Conservation (phyloP, 2,329 filamentous ascomycete genomes). For the Sporothrix phasma region DNA sequence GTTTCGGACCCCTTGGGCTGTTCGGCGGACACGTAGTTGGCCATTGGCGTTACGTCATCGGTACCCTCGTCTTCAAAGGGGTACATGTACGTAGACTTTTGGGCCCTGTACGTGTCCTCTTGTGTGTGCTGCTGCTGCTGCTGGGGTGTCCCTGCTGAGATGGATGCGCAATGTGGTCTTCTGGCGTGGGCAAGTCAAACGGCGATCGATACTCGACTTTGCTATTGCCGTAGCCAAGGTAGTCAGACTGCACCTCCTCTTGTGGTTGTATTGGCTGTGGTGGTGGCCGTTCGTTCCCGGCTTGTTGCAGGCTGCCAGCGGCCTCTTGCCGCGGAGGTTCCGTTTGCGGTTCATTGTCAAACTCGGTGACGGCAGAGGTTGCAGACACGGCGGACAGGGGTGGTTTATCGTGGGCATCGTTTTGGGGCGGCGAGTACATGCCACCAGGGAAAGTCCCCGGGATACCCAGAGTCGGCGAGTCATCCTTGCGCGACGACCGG, state of each 20-base stretch:
- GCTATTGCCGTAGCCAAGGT: background rate
- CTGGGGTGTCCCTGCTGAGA: background rate
- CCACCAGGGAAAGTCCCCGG: constrained; percentile 50
- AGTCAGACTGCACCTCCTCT: background rate
- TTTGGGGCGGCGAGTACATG: constrained; percentile 27
- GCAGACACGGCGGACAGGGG: constrained; percentile 51
- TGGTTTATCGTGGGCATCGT: constrained; percentile 31
- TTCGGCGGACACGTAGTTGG: background rate
- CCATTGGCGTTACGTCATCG: constrained; percentile 1
- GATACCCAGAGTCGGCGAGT: constrained; percentile 58
- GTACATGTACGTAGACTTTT: constrained; percentile 38
- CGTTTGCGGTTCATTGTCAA: constrained; percentile 62
- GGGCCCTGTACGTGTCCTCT: constrained; percentile 13
- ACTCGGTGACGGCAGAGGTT: constrained; percentile 55
- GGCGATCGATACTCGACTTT: constrained; percentile 19
- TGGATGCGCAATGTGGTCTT: background rate
- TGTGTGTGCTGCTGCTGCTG: background rate
- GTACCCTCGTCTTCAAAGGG: constrained; percentile 38
- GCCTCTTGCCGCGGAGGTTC: constrained; percentile 34
- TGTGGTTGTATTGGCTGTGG: background rate
- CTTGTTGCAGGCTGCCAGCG: background rate
- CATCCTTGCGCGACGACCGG: constrained; percentile 25
- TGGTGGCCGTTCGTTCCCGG: background rate
- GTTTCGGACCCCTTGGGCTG: background rate
- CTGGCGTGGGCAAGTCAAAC: constrained; percentile 15